These are phyloP conservation scores for Trichosanthes cucumerina DNA, from an alignment of 306 rosid genomes.

Conservation along the genomic window DNA sequence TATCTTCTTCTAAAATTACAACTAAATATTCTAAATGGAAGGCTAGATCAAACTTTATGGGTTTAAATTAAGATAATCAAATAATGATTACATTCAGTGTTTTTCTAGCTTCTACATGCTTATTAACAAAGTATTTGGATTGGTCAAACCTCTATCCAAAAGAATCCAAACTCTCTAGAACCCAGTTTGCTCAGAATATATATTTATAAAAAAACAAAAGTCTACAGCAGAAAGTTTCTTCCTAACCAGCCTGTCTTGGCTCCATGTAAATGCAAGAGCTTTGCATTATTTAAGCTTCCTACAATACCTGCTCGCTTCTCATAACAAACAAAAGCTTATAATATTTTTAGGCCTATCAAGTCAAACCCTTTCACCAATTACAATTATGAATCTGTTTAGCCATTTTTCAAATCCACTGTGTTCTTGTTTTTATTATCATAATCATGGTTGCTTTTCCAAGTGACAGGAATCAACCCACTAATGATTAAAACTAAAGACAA, in stretches of 20 bases:
- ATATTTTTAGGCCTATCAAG: not conserved
- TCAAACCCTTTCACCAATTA: constrained; percentile 6
- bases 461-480: constrained; percentile 7
- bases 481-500: constrained; percentile 3
- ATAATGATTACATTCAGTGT: not conserved
- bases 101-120: constrained; percentile 3
- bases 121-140: not conserved
- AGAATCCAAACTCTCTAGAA: not conserved
- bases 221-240: constrained; percentile 5
- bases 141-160: not conserved
- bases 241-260: constrained; percentile 6
- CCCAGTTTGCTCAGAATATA: not conserved
- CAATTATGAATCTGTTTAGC: not conserved
- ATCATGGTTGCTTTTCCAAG: constrained; percentile 9
- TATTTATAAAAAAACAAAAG: not conserved
- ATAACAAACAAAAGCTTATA: not conserved
- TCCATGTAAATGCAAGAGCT: constrained; percentile 1
- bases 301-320: constrained; percentile 1
- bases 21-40: not conserved
- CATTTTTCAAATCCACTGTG: not conserved
- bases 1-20: not conserved
- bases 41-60: constrained; percentile 1
- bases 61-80: not conserved
- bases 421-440: not conserved
- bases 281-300: constrained; percentile 8